Evolutionary conservation across 2,329 filamentous ascomycete species (phyloP).

Genomic region (Fonsecaea erecta): DNA sequence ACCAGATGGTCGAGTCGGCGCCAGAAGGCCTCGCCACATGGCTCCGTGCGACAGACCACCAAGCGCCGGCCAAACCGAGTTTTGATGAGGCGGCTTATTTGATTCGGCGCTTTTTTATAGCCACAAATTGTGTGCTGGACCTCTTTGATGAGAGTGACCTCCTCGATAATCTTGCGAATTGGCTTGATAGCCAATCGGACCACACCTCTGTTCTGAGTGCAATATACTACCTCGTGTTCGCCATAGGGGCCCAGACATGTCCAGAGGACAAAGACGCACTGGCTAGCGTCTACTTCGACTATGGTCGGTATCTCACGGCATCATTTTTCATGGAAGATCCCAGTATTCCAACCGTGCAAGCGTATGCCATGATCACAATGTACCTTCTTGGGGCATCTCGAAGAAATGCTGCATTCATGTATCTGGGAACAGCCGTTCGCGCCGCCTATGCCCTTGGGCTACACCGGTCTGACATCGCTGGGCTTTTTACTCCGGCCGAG

Average conservation of each 20-base stretch:
- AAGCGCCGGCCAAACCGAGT: conserved; percentile 37
- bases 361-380: conserved; percentile 45
- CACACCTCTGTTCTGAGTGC: conserved; percentile 45
- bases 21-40: not conserved
- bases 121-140: conserved; percentile 41
- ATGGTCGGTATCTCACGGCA: conserved; percentile 44
- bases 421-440: conserved; percentile 46
- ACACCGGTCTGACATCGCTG: conserved; percentile 56
- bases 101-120: conserved; percentile 41
- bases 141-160: conserved; percentile 44
- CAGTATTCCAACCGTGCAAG: conserved; percentile 50
- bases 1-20: conserved; percentile 47
- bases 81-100: conserved; percentile 39
- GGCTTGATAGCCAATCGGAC: conserved; percentile 42
- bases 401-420: conserved; percentile 48
- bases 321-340: conserved; percentile 46
- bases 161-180: conserved; percentile 36
- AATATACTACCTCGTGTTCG: conserved; percentile 56
- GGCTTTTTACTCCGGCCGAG: conserved; percentile 50
- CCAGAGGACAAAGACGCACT: conserved; percentile 43
- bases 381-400: conserved; percentile 46
- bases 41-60: not conserved
- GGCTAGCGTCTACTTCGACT: conserved; percentile 45
- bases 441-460: conserved; percentile 58
- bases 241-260: conserved; percentile 50